Evolutionary conservation across 139 green algal genomes (phyloP).

Genomic region (Chlorella sorokiniana): DNA sequence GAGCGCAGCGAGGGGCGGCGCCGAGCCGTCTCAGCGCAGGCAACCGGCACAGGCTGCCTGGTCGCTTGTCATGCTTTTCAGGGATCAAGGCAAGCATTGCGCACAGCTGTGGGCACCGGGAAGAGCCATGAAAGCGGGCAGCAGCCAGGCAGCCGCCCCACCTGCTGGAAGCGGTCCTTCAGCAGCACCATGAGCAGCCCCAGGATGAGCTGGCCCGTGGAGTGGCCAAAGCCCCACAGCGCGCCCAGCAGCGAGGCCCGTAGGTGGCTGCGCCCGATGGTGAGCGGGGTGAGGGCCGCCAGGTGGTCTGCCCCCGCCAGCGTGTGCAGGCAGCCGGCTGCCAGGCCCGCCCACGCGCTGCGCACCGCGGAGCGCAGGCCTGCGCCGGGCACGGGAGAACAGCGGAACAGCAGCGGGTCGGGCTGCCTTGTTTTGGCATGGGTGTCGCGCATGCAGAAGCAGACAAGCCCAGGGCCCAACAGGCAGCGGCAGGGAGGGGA

Average conservation of each 20-base stretch:
- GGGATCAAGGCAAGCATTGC: background rate
- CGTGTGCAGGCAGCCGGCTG: slow-evolving; percentile 94
- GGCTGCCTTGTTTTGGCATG: no score
- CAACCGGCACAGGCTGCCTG: no score
- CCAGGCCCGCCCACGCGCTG: slow-evolving; percentile 84
- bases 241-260: slow-evolving; percentile 85
- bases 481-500: background rate
- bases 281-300: slow-evolving; percentile 92
- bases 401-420: no score
- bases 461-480: background rate
- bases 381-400: background rate
- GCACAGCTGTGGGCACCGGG: no score
- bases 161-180: slow-evolving; percentile 59
- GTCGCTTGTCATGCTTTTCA: no score
- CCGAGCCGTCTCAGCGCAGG: no score
- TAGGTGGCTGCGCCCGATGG: slow-evolving; percentile 84
- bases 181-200: slow-evolving; percentile 89
- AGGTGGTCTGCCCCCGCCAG: slow-evolving; percentile 97
- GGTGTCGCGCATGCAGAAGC: background rate
- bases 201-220: slow-evolving; percentile 96
- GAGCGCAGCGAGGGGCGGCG: no score
- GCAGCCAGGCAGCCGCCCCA: background rate
- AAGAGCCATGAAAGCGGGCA: background rate
- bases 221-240: slow-evolving; percentile 97
- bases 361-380: slow-evolving; percentile 25